phyloP scores from a whole-genome alignment of 192 early-diverging fungal genomes.

The Backusella circina region DNA sequence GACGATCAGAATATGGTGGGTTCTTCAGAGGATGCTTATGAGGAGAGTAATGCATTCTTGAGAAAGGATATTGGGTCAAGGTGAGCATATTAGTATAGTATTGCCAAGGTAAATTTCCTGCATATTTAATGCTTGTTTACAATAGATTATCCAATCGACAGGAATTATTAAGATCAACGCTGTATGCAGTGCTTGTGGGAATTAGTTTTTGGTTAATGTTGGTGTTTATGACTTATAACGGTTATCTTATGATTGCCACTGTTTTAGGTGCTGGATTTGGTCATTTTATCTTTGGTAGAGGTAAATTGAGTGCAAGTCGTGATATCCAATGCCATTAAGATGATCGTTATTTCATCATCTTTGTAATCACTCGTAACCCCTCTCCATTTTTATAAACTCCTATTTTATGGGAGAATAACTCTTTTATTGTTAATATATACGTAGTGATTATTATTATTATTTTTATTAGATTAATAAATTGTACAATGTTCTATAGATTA shows the following conservation, averaged over 20 bases:
- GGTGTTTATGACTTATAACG: conserved; percentile 85
- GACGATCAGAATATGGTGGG: conserved; percentile 1
- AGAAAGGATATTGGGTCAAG: not conserved
- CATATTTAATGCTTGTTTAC: not conserved
- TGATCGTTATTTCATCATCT: not conserved
- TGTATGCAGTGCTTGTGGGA: conserved; percentile 63
- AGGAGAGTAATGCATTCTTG: not conserved
- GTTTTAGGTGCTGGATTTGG: conserved; percentile 68
- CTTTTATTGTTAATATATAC: not conserved
- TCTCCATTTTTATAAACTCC: not conserved
- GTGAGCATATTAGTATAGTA: not conserved
- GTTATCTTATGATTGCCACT: conserved; percentile 65
- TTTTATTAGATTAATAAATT: not conserved
- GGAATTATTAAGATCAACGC: conserved; percentile 55
- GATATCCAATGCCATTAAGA: conserved; percentile 27
- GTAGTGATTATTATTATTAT: not conserved
- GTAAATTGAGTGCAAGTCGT: conserved; percentile 16
- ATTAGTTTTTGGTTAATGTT: conserved; percentile 77
- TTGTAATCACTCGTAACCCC: not conserved
- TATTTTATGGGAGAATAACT: not conserved
- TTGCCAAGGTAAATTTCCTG: not conserved
- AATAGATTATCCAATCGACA: conserved; percentile 23
- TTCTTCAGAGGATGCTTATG: not conserved
- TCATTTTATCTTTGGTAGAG: conserved; percentile 47
- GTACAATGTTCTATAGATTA: not conserved